These are phyloP conservation scores for Thielaviopsis euricoi DNA, from an alignment of 2,329 filamentous ascomycete genomes.

Conservation along the genomic window DNA sequence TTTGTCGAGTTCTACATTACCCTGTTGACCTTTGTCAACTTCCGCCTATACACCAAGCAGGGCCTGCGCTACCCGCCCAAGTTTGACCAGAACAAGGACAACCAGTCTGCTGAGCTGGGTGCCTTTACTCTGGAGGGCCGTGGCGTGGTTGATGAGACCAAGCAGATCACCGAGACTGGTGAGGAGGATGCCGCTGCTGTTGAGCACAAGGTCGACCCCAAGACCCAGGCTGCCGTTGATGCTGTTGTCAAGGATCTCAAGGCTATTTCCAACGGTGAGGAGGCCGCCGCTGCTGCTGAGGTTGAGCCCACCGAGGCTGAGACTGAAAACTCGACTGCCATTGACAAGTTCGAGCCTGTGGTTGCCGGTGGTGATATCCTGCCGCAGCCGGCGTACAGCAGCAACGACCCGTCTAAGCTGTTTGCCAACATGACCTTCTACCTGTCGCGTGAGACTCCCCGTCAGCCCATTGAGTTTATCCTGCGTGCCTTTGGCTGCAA, in stretches of 20 bases:
- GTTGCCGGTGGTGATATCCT: constrained; percentile 75
- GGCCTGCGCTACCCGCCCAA: constrained; percentile 92
- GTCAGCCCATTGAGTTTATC: constrained; percentile 81
- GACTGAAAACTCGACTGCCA: constrained; percentile 37
- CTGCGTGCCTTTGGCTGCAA: constrained; percentile 91
- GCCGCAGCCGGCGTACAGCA: constrained; percentile 55
- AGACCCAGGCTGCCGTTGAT: constrained; percentile 48
- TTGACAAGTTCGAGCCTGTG: constrained; percentile 83
- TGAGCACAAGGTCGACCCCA: constrained; percentile 39
- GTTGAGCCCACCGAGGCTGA: constrained; percentile 20
- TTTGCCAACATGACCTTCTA: constrained; percentile 85
- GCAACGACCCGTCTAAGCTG: constrained; percentile 52
- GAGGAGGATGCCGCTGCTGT: constrained; percentile 24
- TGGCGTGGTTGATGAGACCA: constrained; percentile 10
- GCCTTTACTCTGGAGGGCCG: constrained; percentile 78
- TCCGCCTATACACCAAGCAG: constrained; percentile 76
- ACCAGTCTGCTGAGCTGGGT: constrained; percentile 73
- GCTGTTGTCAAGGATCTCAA: constrained; percentile 55
- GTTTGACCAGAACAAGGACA: constrained; percentile 75
- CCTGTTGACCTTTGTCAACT: constrained; percentile 89
- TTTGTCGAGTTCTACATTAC: constrained; percentile 99
- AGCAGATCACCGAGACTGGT: constrained; percentile 30
- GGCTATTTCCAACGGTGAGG: constrained; percentile 29
- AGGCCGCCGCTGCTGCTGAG: constrained; percentile 25
- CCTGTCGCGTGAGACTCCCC: constrained; percentile 82